Percentiles rank a stretch among this genome's conserved stretches.
Evolutionary conservation across 169 alveolate genomes (phyloP).

Genomic region (Plasmodium cynomolgi): DNA sequence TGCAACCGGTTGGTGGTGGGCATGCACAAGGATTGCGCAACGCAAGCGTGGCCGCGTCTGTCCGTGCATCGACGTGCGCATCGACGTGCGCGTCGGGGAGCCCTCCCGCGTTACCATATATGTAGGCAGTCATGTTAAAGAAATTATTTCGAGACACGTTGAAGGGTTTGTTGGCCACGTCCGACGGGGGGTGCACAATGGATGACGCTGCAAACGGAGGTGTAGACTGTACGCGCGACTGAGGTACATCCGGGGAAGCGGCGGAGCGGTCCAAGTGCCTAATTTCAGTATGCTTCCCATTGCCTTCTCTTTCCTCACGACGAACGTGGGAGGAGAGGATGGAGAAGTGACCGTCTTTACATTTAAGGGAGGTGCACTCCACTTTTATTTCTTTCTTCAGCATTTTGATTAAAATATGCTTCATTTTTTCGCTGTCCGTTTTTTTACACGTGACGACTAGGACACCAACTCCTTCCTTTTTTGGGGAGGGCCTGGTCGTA

Average conservation of each 20-base stretch:
- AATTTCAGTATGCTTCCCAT: conserved; percentile 6
- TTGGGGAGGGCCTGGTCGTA: neutral
- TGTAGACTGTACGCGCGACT: neutral
- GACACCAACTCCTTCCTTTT: conserved; percentile 64
- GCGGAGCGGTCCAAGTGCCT: neutral
- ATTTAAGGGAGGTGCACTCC: conserved; percentile 22
- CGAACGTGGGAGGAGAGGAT: neutral
- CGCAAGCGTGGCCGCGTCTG: neutral
- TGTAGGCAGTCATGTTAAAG: conserved; percentile 60
- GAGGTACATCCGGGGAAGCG: neutral
- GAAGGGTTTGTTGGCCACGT: conserved; percentile 13
- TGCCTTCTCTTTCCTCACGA: neutral
- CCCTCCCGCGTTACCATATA: conserved; percentile 44
- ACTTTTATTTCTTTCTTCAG: conserved; percentile 57
- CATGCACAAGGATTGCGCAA: neutral
- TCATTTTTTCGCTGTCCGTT: conserved; percentile 44
- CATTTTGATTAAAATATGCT: conserved; percentile 50
- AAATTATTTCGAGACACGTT: conserved; percentile 46
- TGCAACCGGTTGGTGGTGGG: neutral
- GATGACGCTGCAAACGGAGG: neutral
- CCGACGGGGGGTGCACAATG: neutral
- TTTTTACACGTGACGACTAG: conserved; percentile 60
- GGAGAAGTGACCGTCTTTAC: conserved; percentile 3
- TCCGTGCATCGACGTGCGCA: neutral
- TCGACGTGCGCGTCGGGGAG: neutral